A percentile compares a stretch with the other conserved stretches of the same genome.
Conservation (phyloP, 2,329 filamentous ascomycete species). For the Byssochlamys sp. region DNA sequence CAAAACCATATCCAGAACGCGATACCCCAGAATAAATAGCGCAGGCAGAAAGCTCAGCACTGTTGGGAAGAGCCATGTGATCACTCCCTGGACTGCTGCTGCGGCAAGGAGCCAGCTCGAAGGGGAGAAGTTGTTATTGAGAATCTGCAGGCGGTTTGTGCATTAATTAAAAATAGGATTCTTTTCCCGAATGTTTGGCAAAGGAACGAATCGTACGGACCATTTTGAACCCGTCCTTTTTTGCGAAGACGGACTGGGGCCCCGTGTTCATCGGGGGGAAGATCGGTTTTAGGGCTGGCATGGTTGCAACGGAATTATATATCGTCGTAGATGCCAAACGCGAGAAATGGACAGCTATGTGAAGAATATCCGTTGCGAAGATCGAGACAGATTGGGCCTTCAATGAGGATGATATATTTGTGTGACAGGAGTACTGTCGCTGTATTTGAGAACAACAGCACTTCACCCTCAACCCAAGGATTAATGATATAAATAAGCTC, state of each 20-base stretch:
- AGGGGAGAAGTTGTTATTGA: constrained; percentile 8
- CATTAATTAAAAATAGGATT: background rate
- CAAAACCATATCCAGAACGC: background rate
- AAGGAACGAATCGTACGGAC: background rate
- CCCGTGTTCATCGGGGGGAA: background rate
- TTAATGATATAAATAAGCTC: too few relatives aligned
- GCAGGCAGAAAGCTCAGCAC: constrained; percentile 1
- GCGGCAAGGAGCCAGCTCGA: constrained; percentile 10
- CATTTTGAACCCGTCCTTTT: background rate
- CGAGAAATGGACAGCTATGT: background rate
- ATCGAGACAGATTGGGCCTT: too few relatives aligned
- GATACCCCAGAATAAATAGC: background rate
- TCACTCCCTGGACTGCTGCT: constrained; percentile 3
- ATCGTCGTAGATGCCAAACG: background rate
- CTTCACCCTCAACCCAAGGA: too few relatives aligned
- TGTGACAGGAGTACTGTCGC: too few relatives aligned
- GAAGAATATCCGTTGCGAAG: background rate
- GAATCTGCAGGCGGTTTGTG: background rate
- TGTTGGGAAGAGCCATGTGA: constrained; percentile 2
- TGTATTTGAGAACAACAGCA: too few relatives aligned
- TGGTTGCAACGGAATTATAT: background rate
- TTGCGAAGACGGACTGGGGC: background rate
- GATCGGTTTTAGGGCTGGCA: background rate
- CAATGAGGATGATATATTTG: too few relatives aligned
- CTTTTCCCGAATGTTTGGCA: background rate